These are phyloP conservation scores for Penicillium macrosclerotiorum DNA, from an alignment of 495 filamentous ascomycete species.

Conservation along the genomic window DNA sequence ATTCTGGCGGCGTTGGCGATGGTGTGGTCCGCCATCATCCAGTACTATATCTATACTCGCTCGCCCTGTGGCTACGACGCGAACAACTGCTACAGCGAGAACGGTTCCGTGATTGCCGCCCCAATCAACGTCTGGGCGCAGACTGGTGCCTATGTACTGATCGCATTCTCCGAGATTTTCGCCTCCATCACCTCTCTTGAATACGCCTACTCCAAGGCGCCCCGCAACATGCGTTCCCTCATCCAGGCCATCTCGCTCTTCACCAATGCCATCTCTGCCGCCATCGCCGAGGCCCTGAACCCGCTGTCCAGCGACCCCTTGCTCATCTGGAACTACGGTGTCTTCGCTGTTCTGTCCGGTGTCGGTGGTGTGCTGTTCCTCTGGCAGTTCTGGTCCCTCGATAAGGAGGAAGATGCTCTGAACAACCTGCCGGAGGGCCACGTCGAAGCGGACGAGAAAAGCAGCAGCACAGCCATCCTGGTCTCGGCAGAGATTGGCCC, in stretches of 20 bases:
- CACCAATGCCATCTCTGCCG: conserved; percentile 63
- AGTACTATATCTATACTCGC: conserved; percentile 64
- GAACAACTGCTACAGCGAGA: conserved; percentile 33
- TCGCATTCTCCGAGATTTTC: conserved; percentile 67
- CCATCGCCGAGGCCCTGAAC: conserved; percentile 61
- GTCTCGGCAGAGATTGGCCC: conserved; percentile 18
- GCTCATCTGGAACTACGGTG: conserved; percentile 64
- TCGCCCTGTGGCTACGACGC: conserved; percentile 51
- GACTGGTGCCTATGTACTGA: conserved; percentile 57
- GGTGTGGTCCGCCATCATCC: conserved; percentile 58
- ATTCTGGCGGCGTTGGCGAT: conserved; percentile 58
- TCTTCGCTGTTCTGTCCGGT: conserved; percentile 58
- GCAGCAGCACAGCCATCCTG: conserved; percentile 3
- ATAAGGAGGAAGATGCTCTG: conserved; percentile 63
- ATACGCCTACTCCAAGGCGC: conserved; percentile 80
- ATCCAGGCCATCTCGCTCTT: conserved; percentile 68
- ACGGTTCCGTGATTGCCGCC: conserved; percentile 23
- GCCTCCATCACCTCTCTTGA: conserved; percentile 65
- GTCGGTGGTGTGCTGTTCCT: conserved; percentile 59
- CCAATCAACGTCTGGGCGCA: conserved; percentile 57
- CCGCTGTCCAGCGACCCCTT: conserved; percentile 61
- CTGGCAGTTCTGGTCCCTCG: conserved; percentile 52
- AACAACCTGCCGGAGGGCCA: conserved; percentile 45
- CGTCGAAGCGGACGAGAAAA: conserved; percentile 16
- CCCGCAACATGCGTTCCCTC: conserved; percentile 73